Base-by-base conservation (phyloP, 2,329 filamentous ascomycete genomes). In the Pseudogymnoascus sp. region DNA sequence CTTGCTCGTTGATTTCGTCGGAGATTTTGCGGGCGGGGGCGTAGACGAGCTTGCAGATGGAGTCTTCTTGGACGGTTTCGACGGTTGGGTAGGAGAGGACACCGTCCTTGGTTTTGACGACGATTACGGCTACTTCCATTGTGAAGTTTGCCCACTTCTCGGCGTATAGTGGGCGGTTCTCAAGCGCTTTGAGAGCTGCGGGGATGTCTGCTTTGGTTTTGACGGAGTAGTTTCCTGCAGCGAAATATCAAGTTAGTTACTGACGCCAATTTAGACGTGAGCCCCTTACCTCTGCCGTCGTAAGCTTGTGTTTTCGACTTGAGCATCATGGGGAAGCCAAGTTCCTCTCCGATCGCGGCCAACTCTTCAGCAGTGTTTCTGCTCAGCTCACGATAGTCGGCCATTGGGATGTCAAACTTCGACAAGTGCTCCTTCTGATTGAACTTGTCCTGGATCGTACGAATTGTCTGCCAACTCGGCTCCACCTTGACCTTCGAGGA, bases 11-110 rank as follows among this genome's bases (percentile, higher is more conserved):
- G 40, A 89, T 80, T 1, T 79, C 76, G 1, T 80, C 77, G 0
- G 86, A 79, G 2, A 96, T 86, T 6, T 83, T 81, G 38, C 93
- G 83, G 1, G 93, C 90, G 1, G 95, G 95, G 62, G 88, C 87
- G 73, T 93, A 97, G 1, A 93, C 91, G 68, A 93, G 87, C 70
- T 96, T 95, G 83, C 95, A 97, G 70, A 99, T 92, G 72, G 87
- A 95, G 75, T 97, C 90, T 76, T 97, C 91, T 70, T 99, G 95
- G 31, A 97, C 84, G 0, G 93, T 97, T 79, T 99, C 95, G 1
- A 97, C 93, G 0, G 88, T 89, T 0, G 95, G 93, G 73, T 95
- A 97, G 4, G 93, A 85, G 33, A 92, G 78, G 40, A 84, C 80
- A 4, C 78, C 76, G 68, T 96, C 87, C 72, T 93, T 89, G 0